Percentiles rank a stretch among this genome's conserved stretches.
Conservation (phyloP, 2,329 filamentous ascomycete species). For the Aspergillus tanneri region DNA sequence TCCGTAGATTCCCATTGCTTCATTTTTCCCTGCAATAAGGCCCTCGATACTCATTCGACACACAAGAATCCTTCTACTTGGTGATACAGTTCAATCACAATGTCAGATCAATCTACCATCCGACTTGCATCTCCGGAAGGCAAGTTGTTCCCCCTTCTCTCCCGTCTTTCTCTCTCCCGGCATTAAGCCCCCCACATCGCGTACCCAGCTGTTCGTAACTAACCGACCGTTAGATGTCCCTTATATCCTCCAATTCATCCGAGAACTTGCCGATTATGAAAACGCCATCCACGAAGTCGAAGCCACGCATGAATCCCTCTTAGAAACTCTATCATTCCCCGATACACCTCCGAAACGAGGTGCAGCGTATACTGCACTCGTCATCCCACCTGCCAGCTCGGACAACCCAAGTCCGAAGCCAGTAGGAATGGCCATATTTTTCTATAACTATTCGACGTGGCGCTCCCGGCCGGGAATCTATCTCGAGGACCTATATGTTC, state of each 20-base stretch:
- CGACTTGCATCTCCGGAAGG: conserved; percentile 44
- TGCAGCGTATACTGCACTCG: conserved; percentile 73
- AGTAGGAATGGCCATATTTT: conserved; percentile 84
- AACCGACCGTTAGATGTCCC: conserved; percentile 63
- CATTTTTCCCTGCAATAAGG: neutral
- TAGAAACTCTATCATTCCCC: conserved; percentile 76
- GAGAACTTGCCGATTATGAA: conserved; percentile 85
- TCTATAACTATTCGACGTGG: conserved; percentile 97
- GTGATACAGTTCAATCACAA: conserved; percentile 12
- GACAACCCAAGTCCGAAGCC: conserved; percentile 38
- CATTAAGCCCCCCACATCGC: neutral
- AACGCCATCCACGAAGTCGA: conserved; percentile 70
- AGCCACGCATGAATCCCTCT: conserved; percentile 73
- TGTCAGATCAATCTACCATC: conserved; percentile 40
- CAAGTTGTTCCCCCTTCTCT: too few relatives aligned
- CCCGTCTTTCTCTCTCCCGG: neutral
- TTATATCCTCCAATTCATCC: conserved; percentile 76
- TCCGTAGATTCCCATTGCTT: neutral
- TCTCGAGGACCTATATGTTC: conserved; percentile 89
- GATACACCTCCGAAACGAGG: conserved; percentile 48
- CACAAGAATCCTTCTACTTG: neutral
- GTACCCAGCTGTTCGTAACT: neutral
- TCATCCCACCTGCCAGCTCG: conserved; percentile 54
- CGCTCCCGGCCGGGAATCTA: conserved; percentile 82
- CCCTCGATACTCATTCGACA: too few relatives aligned